phyloP scores from a whole-genome alignment of 768 basidiomycete species.

The Termitomyces sp. region DNA sequence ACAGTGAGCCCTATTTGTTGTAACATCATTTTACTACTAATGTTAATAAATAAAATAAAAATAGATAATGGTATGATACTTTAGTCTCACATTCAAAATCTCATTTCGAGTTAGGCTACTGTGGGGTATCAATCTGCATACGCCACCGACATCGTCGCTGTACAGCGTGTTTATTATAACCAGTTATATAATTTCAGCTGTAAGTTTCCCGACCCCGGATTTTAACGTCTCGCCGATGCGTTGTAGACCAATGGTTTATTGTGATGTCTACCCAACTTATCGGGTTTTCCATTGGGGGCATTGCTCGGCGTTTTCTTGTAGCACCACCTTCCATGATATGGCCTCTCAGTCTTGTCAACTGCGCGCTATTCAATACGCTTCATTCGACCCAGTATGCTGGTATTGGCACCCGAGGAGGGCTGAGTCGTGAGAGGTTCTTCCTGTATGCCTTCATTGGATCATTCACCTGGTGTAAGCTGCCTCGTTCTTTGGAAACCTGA shows the following conservation, averaged over 20 bases:
- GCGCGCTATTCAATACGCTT: conserved; percentile 73
- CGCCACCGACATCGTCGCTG: conserved; percentile 68
- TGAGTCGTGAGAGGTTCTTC: conserved; percentile 72
- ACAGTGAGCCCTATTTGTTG: conserved; percentile 29
- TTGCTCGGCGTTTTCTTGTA: conserved; percentile 70
- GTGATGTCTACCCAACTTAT: conserved; percentile 68
- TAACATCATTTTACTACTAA: background rate
- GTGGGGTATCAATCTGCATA: conserved; percentile 63
- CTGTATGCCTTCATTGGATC: conserved; percentile 52
- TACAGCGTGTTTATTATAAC: conserved; percentile 63
- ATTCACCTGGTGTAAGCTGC: conserved; percentile 52
- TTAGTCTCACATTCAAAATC: background rate
- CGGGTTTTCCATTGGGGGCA: conserved; percentile 75
- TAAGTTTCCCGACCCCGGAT: conserved; percentile 21
- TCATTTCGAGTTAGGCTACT: conserved; percentile 37
- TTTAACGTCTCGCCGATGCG: background rate
- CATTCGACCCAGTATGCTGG: conserved; percentile 68
- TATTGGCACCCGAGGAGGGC: conserved; percentile 52
- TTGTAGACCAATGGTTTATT: conserved; percentile 64
- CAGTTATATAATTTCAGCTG: conserved; percentile 59
- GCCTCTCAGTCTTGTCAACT: conserved; percentile 67
- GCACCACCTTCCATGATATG: conserved; percentile 63
- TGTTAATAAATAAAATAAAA: background rate
- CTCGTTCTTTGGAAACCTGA: conserved; percentile 13
- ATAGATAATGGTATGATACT: conserved; percentile 35